Percentiles rank a stretch among this genome's conserved stretches.
These are phyloP conservation scores for Choricystis sp. DNA, from an alignment of 139 green algal species.

Conservation along the genomic window DNA sequence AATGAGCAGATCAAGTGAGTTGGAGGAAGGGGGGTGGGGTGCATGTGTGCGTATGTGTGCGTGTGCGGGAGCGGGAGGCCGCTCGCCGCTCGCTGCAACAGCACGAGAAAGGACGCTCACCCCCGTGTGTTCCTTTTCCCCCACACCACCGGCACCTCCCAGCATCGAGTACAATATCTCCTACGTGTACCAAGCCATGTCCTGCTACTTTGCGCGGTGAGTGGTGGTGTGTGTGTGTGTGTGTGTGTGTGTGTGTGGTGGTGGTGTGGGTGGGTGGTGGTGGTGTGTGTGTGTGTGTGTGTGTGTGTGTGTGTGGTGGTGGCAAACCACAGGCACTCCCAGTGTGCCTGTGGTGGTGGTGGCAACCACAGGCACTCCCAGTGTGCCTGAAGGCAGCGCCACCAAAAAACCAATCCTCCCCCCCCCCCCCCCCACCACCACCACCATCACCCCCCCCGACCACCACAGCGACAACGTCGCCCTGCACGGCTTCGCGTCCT, in stretches of 20 bases:
- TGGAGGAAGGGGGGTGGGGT: background rate
- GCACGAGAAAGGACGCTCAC: background rate
- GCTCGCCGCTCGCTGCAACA: background rate
- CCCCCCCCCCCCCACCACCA: background rate
- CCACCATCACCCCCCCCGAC: background rate
- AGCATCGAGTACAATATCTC: conserved; percentile 38
- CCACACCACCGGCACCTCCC: background rate
- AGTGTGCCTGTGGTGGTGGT: no score
- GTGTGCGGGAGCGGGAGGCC: no score
- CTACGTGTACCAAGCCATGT: conserved; percentile 90
- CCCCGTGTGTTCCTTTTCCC: no score
- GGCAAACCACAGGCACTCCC: no score
- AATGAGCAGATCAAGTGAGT: conserved; percentile 97
- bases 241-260: no score
- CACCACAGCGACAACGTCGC: conserved; percentile 69
- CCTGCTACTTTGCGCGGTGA: conserved; percentile 73
- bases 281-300: no score
- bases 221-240: background rate
- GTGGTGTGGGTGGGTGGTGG: no score
- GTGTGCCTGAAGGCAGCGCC: no score
- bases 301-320: no score
- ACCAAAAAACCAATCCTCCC: no score
- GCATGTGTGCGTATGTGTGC: background rate
- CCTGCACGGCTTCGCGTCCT: conserved; percentile 69
- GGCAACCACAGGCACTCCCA: no score